These are phyloP conservation scores for Geosmithia putterillii DNA, from an alignment of 2,329 filamentous ascomycete genomes.

Conservation along the genomic window DNA sequence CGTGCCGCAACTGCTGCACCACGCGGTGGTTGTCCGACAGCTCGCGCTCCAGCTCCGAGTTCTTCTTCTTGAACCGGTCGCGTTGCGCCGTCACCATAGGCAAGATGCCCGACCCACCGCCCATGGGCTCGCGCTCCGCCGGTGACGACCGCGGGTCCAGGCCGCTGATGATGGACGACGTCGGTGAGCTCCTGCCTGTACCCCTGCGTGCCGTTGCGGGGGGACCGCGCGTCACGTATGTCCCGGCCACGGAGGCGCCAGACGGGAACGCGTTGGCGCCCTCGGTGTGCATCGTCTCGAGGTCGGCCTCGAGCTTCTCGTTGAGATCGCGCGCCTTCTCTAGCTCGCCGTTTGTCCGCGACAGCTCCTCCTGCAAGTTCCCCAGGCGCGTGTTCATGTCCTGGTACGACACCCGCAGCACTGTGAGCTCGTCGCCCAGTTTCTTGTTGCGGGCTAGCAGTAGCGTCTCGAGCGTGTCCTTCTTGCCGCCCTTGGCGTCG, in stretches of 20 bases:
- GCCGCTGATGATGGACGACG: conserved; percentile 97
- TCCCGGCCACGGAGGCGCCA: conserved; percentile 85
- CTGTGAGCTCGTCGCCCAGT: conserved; percentile 81
- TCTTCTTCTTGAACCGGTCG: conserved; percentile 96
- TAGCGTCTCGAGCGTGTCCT: conserved; percentile 81
- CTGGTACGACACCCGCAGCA: conserved; percentile 86
- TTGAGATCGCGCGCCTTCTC: conserved; percentile 77
- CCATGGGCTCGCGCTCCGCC: conserved; percentile 46
- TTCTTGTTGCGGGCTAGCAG: conserved; percentile 93
- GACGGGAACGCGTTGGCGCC: conserved; percentile 75
- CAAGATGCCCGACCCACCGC: conserved; percentile 74
- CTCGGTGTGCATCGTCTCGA: conserved; percentile 78
- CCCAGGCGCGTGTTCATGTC: conserved; percentile 75
- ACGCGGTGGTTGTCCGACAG: conserved; percentile 72
- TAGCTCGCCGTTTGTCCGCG: conserved; percentile 71
- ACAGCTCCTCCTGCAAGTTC: conserved; percentile 71
- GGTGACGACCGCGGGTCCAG: conserved; percentile 55
- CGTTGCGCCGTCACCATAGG: conserved; percentile 98
- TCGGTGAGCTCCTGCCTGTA: conserved; percentile 61
- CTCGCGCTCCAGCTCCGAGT: conserved; percentile 79
- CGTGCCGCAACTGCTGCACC: conserved; percentile 77
- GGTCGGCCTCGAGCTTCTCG: conserved; percentile 81
- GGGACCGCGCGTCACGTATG: conserved; percentile 56
- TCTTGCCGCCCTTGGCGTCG: conserved; percentile 28
- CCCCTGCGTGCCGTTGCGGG: conserved; percentile 52